Conservation (phyloP, 495 filamentous ascomycete genomes). For the Oidiodendron maius region DNA sequence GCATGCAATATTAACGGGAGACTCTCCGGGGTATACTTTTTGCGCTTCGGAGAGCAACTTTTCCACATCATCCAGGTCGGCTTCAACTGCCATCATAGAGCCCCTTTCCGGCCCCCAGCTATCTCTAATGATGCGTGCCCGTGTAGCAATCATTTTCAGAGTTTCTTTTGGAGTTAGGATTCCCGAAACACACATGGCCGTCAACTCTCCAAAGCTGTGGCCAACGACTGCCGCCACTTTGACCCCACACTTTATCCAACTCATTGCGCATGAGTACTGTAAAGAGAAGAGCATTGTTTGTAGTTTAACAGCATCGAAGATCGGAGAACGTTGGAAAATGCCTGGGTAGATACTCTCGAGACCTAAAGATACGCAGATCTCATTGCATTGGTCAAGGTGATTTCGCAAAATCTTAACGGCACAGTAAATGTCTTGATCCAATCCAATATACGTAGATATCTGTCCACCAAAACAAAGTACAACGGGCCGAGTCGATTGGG, state of each 20-base stretch:
- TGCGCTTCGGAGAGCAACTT: slow-evolving; percentile 21
- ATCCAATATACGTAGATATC: slow-evolving; percentile 34
- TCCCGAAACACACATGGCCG: slow-evolving; percentile 38
- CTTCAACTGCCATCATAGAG: slow-evolving; percentile 42
- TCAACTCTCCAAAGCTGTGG: slow-evolving; percentile 50
- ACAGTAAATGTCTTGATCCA: slow-evolving; percentile 33
- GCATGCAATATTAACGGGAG: slow-evolving; percentile 37
- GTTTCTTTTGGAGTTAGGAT: slow-evolving; percentile 30
- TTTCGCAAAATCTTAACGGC: slow-evolving; percentile 26
- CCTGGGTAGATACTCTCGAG: slow-evolving; percentile 35
- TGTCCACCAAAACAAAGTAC: slow-evolving; percentile 53
- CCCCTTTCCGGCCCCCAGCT: slow-evolving; percentile 36
- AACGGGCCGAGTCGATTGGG: slow-evolving; percentile 26
- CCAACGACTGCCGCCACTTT: slow-evolving; percentile 34
- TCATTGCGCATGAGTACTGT: slow-evolving; percentile 42
- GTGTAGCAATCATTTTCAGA: slow-evolving; percentile 30
- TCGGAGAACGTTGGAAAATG: slow-evolving; percentile 37
- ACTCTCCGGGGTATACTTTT: slow-evolving; percentile 1
- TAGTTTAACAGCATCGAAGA: slow-evolving; percentile 34
- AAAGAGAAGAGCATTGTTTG: slow-evolving; percentile 40
- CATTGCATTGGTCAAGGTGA: slow-evolving; percentile 37
- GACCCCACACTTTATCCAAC: slow-evolving; percentile 46
- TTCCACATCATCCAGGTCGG: slow-evolving; percentile 19
- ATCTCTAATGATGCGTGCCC: slow-evolving; percentile 33
- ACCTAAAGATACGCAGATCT: slow-evolving; percentile 21